Evolutionary conservation across 495 filamentous ascomycete genomes (phyloP).

Genomic region (Xylaria bambusicola): DNA sequence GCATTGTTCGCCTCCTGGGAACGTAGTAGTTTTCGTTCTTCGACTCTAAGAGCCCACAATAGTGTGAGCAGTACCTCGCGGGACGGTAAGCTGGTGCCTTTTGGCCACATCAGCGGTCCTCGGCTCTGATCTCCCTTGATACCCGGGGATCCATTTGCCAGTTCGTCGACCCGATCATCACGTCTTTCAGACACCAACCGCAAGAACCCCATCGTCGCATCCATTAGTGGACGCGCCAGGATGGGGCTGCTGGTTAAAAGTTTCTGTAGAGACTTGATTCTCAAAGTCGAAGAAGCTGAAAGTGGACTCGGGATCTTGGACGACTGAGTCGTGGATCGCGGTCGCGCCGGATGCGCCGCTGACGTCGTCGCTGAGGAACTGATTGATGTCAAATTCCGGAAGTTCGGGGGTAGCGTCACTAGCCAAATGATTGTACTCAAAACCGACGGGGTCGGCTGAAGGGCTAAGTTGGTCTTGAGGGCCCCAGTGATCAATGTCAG

Average conservation of each 20-base stretch:
- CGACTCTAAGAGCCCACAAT: slow-evolving; percentile 52
- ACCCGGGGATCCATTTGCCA: slow-evolving; percentile 40
- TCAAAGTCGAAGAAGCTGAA: slow-evolving; percentile 47
- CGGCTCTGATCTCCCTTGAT: slow-evolving; percentile 42
- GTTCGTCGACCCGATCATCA: slow-evolving; percentile 42
- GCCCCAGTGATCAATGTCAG: slow-evolving; percentile 70
- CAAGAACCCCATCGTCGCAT: slow-evolving; percentile 90
- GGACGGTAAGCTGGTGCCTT: slow-evolving; percentile 49
- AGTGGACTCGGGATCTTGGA: slow-evolving; percentile 33
- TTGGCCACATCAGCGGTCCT: slow-evolving; percentile 43
- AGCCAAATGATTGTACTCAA: slow-evolving; percentile 85
- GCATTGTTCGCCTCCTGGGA: slow-evolving; percentile 21
- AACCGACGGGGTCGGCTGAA: slow-evolving; percentile 63
- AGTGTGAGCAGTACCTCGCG: slow-evolving; percentile 55
- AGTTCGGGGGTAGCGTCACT: slow-evolving; percentile 69
- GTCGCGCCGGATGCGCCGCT: slow-evolving; percentile 40
- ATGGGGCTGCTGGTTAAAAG: slow-evolving; percentile 81
- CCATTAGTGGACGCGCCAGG: slow-evolving; percentile 85
- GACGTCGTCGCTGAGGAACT: slow-evolving; percentile 54
- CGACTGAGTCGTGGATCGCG: slow-evolving; percentile 34
- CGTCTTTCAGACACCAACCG: slow-evolving; percentile 60
- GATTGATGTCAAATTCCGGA: slow-evolving; percentile 55
- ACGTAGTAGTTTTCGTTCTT: slow-evolving; percentile 41
- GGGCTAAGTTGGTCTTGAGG: slow-evolving; percentile 75
- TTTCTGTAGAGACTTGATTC: slow-evolving; percentile 53